phyloP scores from a whole-genome alignment of 2,329 filamentous ascomycete genomes.

The Magnaporthales sp. region DNA sequence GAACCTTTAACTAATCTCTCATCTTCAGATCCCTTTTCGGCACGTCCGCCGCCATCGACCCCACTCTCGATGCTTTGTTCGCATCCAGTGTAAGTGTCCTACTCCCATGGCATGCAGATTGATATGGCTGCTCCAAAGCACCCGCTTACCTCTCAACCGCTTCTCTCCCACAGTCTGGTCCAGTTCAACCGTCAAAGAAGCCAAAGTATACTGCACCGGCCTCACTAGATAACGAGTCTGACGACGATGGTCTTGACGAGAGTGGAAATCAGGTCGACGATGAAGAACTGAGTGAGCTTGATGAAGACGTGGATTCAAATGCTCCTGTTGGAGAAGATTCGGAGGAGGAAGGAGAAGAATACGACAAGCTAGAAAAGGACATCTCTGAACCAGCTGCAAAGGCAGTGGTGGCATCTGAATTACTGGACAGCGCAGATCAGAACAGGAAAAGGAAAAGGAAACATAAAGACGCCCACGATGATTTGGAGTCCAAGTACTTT shows the following conservation, averaged over 20 bases:
- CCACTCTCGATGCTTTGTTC: slow-evolving; percentile 61
- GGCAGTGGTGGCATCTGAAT: slow-evolving; percentile 10
- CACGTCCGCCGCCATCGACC: slow-evolving; percentile 47
- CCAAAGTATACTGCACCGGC: slow-evolving; percentile 30
- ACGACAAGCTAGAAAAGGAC: slow-evolving; percentile 7
- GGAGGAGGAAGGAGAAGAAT: slow-evolving; percentile 33
- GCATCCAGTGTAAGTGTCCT: slow-evolving; percentile 55
- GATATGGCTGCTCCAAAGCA: background rate
- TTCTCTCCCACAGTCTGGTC: slow-evolving; percentile 33
- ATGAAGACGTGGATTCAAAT: slow-evolving; percentile 20
- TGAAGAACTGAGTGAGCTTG: slow-evolving; percentile 16
- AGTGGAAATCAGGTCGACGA: slow-evolving; percentile 22
- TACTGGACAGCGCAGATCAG: slow-evolving; percentile 33
- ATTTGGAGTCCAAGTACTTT: slow-evolving; percentile 64
- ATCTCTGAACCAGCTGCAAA: background rate
- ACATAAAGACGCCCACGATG: slow-evolving; percentile 51
- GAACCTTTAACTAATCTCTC: background rate
- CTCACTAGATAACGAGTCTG: slow-evolving; percentile 5
- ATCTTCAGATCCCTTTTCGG: slow-evolving; percentile 17
- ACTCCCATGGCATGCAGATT: background rate
- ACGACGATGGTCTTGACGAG: slow-evolving; percentile 3
- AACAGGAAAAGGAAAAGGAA: slow-evolving; percentile 59
- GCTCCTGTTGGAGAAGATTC: slow-evolving; percentile 16
- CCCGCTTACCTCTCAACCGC: background rate
- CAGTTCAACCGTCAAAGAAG: slow-evolving; percentile 36